Evolutionary conservation across 768 basidiomycete genomes (phyloP).

Genomic region (Leccinum broughii): DNA sequence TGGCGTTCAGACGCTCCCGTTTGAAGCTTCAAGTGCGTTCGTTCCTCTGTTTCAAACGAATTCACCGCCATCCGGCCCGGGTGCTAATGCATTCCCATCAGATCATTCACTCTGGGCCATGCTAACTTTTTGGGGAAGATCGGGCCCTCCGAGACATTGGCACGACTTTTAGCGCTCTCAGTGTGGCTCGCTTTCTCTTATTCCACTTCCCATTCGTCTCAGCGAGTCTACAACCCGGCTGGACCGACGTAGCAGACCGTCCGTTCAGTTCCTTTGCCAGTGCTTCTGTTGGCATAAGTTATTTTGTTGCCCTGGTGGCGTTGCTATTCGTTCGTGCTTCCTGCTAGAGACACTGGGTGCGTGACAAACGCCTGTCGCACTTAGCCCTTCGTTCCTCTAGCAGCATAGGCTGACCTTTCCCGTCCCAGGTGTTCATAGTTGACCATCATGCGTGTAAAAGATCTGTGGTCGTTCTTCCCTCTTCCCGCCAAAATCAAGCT

Average conservation of each 20-base stretch:
- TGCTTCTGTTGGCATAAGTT: constrained; percentile 1
- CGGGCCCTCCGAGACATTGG: background rate
- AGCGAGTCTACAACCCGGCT: constrained; percentile 32
- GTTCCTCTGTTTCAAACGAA: background rate
- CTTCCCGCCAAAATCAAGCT: constrained; percentile 43
- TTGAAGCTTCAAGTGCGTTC: background rate
- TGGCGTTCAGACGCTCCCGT: background rate
- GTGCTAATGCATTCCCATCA: background rate
- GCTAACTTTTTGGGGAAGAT: constrained; percentile 2
- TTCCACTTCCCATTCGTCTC: constrained; percentile 23
- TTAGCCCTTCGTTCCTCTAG: background rate
- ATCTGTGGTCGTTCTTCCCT: constrained; percentile 39
- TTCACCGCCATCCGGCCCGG: background rate
- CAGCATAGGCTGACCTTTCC: background rate
- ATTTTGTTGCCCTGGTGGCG: constrained; percentile 46
- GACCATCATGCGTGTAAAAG: constrained; percentile 45
- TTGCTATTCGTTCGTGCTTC: constrained; percentile 28
- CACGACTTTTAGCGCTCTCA: background rate
- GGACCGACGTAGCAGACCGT: constrained; percentile 33
- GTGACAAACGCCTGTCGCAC: background rate
- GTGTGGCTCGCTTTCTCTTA: background rate
- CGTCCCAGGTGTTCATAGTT: background rate
- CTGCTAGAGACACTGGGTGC: constrained; percentile 4
- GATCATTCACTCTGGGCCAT: background rate
- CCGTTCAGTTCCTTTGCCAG: constrained; percentile 17